Evolutionary conservation across 2,329 filamentous ascomycete genomes (phyloP).

Genomic region (Sporothrix inflata): DNA sequence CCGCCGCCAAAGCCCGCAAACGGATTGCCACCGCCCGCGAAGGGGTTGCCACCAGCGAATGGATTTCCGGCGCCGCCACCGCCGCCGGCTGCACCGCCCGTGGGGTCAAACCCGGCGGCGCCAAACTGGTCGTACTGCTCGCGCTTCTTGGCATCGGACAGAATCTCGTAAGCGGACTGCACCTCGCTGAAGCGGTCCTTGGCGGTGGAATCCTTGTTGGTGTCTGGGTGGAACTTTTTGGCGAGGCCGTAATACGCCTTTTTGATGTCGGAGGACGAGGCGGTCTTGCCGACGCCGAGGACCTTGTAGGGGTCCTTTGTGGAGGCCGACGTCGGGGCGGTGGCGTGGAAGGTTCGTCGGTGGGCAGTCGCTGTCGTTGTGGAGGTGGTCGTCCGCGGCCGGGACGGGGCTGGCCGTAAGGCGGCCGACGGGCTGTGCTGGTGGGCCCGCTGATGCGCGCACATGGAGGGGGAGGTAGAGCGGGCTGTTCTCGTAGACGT

Average conservation of each 20-base stretch:
- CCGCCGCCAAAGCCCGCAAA: constrained; percentile 64
- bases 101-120: constrained; percentile 82
- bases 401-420: constrained; percentile 6
- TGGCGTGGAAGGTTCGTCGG: constrained; percentile 63
- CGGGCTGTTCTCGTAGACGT: not conserved
- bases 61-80: constrained; percentile 66
- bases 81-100: constrained; percentile 63
- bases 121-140: constrained; percentile 92
- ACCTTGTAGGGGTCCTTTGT: constrained; percentile 81
- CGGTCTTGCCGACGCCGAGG: constrained; percentile 80
- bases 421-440: not conserved
- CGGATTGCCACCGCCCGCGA: constrained; percentile 58
- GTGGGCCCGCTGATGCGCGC: not conserved
- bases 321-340: constrained; percentile 52
- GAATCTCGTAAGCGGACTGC: constrained; percentile 89
- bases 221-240: constrained; percentile 97
- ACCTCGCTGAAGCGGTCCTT: constrained; percentile 95
- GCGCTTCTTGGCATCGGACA: constrained; percentile 91
- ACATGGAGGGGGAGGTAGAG: not conserved
- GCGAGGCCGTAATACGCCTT: constrained; percentile 97
- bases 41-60: constrained; percentile 63
- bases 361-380: not conserved
- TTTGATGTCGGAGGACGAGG: constrained; percentile 88
- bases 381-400: not conserved
- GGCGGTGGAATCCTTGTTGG: constrained; percentile 90